Evolutionary conservation across 257 asterid species (phyloP).

Genomic region (Ophiorrhiza pumila): DNA sequence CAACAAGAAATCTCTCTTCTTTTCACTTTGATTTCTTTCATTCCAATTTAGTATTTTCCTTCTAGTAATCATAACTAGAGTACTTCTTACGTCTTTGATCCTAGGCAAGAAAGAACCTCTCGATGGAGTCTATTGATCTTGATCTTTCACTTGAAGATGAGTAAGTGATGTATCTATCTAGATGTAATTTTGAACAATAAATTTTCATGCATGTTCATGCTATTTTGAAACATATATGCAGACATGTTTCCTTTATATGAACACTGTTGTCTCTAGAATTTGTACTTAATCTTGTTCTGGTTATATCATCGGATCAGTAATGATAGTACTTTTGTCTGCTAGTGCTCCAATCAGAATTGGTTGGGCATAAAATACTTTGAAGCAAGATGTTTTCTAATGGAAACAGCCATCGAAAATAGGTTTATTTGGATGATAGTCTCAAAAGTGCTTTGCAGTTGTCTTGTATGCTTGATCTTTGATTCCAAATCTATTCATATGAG

Average conservation of each 20-base stretch:
- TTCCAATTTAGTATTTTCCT: not conserved
- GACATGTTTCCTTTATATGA: not conserved
- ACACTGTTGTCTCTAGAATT: not conserved
- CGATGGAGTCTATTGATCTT: conserved; percentile 76
- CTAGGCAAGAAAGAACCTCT: conserved; percentile 86
- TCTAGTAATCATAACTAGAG: conserved; percentile 15
- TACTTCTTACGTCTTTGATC: conserved; percentile 24
- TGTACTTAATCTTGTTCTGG: not conserved
- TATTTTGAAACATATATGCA: not conserved
- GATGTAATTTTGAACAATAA: conserved; percentile 8
- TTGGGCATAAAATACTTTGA: too few relatives aligned
- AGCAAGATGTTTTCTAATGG: too few relatives aligned
- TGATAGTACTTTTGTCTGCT: not conserved
- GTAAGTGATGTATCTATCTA: conserved; percentile 57
- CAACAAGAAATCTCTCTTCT: conserved; percentile 1
- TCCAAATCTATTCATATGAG: too few relatives aligned
- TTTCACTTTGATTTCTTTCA: conserved; percentile 1
- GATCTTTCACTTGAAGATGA: conserved; percentile 61
- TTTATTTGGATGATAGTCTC: too few relatives aligned
- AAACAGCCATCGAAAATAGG: too few relatives aligned
- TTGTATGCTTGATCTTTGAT: too few relatives aligned
- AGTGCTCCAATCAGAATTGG: not conserved
- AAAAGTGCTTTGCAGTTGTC: too few relatives aligned
- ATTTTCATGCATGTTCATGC: not conserved
- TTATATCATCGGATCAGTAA: not conserved